Conservation (phyloP, 1,284 basidiomycete species). For the Bjerkandera adusta region DNA sequence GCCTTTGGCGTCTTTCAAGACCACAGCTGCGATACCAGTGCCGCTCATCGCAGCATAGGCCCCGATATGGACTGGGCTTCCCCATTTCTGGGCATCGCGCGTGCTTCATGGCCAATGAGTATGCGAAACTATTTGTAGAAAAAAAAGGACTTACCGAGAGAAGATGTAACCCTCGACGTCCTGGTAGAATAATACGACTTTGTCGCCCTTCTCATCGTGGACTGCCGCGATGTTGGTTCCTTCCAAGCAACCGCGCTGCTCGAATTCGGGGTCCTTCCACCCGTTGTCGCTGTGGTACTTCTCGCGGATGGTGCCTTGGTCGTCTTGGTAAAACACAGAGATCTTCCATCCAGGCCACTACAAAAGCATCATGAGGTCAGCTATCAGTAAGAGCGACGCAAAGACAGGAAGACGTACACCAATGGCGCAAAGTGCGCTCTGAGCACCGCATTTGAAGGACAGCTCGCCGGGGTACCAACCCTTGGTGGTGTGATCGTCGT, state of each 20-base stretch:
- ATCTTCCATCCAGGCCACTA: slow-evolving; percentile 9
- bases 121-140: background rate
- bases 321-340: slow-evolving; percentile 11
- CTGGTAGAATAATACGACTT: slow-evolving; percentile 6
- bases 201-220: background rate
- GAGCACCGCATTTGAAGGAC: slow-evolving; percentile 6
- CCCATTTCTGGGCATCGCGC: background rate
- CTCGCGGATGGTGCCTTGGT: slow-evolving; percentile 5
- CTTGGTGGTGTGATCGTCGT: background rate
- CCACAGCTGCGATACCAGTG: background rate
- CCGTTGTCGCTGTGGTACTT: background rate
- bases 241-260: background rate
- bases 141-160: background rate
- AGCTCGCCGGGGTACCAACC: background rate
- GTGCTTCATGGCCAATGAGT: background rate
- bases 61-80: background rate
- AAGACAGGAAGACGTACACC: slow-evolving; percentile 1
- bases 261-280: slow-evolving; percentile 4
- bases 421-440: slow-evolving; percentile 10
- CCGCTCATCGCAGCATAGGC: background rate
- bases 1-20: slow-evolving; percentile 1
- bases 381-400: background rate
- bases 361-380: background rate
- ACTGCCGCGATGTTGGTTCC: slow-evolving; percentile 11
- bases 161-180: slow-evolving; percentile 1